These are phyloP conservation scores for Colletotrichum sublineola DNA, from an alignment of 2,329 filamentous ascomycete genomes.

Conservation along the genomic window DNA sequence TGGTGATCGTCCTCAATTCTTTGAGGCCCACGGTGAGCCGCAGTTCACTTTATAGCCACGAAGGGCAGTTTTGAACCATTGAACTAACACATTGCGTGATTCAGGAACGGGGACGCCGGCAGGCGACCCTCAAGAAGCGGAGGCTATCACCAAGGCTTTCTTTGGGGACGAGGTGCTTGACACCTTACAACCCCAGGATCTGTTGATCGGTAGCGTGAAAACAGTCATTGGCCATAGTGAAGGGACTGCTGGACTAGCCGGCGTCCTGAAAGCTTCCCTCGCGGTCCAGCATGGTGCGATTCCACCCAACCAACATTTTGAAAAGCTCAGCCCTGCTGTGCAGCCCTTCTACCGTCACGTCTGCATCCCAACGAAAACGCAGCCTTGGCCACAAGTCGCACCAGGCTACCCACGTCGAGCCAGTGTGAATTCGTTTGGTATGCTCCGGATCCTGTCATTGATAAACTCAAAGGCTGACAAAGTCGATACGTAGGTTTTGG, in stretches of 20 bases:
- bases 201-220: constrained; percentile 9
- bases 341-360: constrained; percentile 42
- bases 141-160: constrained; percentile 47
- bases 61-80: background rate
- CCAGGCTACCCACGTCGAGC: background rate
- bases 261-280: constrained; percentile 45
- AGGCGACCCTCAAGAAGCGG: constrained; percentile 59
- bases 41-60: background rate
- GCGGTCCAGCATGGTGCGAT: constrained; percentile 44
- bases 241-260: constrained; percentile 47
- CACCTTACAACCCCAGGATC: background rate
- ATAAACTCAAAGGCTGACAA: background rate
- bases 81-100: background rate
- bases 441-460: background rate
- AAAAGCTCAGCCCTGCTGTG: constrained; percentile 47
- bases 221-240: constrained; percentile 48
- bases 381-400: background rate
- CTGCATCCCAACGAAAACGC: background rate
- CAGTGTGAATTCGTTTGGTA: constrained; percentile 14
- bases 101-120: constrained; percentile 66
- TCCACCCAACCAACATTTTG: constrained; percentile 50
- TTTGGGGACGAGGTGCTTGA: background rate
- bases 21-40: constrained; percentile 52
- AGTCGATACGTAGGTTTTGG: constrained; percentile 14
- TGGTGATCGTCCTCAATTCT: constrained; percentile 35